A percentile compares a stretch with the other conserved stretches of the same genome.
Conservation (phyloP, 768 basidiomycete genomes). For the Exsudoporus frostii region DNA sequence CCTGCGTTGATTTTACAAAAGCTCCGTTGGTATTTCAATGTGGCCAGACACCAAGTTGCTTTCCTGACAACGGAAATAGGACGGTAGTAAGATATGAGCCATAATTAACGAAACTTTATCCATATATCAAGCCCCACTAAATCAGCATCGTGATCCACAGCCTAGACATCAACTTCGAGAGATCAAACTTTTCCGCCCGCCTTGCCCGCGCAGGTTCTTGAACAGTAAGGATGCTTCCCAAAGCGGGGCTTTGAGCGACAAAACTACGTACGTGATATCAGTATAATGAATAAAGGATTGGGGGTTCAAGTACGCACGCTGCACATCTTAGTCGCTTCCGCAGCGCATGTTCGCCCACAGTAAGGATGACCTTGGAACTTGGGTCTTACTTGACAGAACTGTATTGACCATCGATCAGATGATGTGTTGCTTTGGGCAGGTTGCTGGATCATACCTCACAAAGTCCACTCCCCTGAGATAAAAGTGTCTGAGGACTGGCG, state of each 20-base stretch:
- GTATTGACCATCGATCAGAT: conserved; percentile 25
- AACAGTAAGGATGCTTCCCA: conserved; percentile 35
- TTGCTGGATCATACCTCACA: conserved; percentile 27
- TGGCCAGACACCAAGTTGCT: neutral
- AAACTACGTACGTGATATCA: conserved; percentile 18
- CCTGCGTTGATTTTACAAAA: neutral
- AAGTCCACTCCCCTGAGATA: conserved; percentile 17
- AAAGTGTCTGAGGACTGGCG: neutral
- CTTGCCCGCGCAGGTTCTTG: conserved; percentile 30
- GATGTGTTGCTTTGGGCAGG: neutral
- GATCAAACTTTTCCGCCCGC: conserved; percentile 18
- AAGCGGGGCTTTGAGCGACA: conserved; percentile 31
- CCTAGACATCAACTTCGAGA: neutral
- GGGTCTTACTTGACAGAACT: conserved; percentile 54
- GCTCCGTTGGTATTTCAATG: neutral
- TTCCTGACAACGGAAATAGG: conserved; percentile 4
- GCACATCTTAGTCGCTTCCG: conserved; percentile 37
- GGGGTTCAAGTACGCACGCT: conserved; percentile 17
- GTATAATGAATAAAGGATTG: neutral
- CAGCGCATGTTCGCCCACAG: conserved; percentile 64
- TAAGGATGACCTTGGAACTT: conserved; percentile 59
- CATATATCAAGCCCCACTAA: neutral
- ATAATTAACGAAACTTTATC: conserved; percentile 16
- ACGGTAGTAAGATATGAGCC: conserved; percentile 16
- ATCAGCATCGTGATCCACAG: neutral